Evolutionary conservation across 768 basidiomycete genomes (phyloP), one percentile per base, ranked within the genome.

Genomic region (Kwoniella shandongensis): DNA sequence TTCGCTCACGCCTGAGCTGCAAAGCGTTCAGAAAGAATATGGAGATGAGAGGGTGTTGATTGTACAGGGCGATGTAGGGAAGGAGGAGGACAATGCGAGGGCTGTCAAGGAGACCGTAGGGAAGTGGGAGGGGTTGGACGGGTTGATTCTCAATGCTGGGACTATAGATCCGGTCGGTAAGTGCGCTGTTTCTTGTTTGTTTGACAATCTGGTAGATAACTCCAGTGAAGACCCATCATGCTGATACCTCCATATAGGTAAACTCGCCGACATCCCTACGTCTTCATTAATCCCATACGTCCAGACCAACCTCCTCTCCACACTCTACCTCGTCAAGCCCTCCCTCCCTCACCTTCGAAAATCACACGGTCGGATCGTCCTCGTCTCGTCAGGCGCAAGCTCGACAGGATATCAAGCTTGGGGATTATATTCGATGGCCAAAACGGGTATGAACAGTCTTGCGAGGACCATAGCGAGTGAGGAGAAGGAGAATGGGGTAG

Each of bases 361-460:
- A 65, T 84, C 84, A 51, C 41, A 38, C 39, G 76, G 76, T 6
- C 81, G 81, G 52, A 80, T 94, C 46, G 81, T 96, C 25, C 86
- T 94, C 61, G 81, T 93, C 39, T 91, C 88, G 67, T 91, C 89
- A 15, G 93, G 92, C 11, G 86, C 89, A 10, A 87, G 91, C 8
- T 81, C 82, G 15, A 85, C 85, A 48, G 83, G 81, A 15, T 81
- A 75, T 1, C 75, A 83, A 5, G 86, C 84, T 2, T 94, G 89
- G 89, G 89, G 84, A 1, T 59, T 75, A 29, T 78, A 78, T 74
- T 88, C 83, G 59, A 86, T 91, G 11, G 80, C 83, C 55, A 93
- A 97, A 75, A 91, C 93, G 0, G 91, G 90, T 1, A 81, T 91
- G 84, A 96, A 93, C 75, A 87, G 86, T 20, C 79, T 96, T 40